Percentiles rank a stretch among this genome's conserved stretches.
Evolutionary conservation across 495 filamentous ascomycete species (phyloP).

Genomic region (Penicillium longicatenatum): DNA sequence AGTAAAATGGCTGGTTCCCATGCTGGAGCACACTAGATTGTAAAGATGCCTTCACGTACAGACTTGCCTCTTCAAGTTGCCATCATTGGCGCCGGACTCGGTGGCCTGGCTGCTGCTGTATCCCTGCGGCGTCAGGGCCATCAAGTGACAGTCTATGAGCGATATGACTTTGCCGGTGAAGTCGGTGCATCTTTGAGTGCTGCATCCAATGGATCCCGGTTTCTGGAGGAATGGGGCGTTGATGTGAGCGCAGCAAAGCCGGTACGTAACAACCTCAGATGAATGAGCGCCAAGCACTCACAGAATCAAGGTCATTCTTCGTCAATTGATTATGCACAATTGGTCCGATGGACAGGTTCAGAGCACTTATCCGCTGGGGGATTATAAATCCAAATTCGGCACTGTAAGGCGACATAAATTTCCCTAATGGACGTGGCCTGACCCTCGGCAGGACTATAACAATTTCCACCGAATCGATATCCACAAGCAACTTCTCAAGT

Average conservation of each 20-base stretch:
- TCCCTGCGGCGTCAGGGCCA: constrained; percentile 54
- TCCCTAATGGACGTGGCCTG: not conserved
- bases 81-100: constrained; percentile 57
- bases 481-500: constrained; percentile 30
- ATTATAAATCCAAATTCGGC: constrained; percentile 33
- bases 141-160: constrained; percentile 43
- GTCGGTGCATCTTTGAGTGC: constrained; percentile 33
- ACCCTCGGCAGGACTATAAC: constrained; percentile 26
- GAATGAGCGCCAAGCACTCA: not conserved
- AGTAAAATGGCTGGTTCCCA: not conserved
- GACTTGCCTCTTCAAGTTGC: constrained; percentile 27
- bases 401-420: constrained; percentile 12
- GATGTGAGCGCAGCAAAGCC: constrained; percentile 31
- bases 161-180: constrained; percentile 33
- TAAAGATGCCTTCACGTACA: constrained; percentile 24
- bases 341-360: constrained; percentile 28
- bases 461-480: constrained; percentile 38
- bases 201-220: constrained; percentile 29
- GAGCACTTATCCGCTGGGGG: constrained; percentile 27
- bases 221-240: constrained; percentile 33
- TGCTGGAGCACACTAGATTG: too few relatives aligned
- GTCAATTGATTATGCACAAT: constrained; percentile 36
- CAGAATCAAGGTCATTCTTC: constrained; percentile 27
- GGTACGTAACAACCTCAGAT: constrained; percentile 11
- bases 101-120: constrained; percentile 55